Evolutionary conservation across 257 asterid genomes (phyloP).

Genomic region (Schizonepeta tenuifolia): DNA sequence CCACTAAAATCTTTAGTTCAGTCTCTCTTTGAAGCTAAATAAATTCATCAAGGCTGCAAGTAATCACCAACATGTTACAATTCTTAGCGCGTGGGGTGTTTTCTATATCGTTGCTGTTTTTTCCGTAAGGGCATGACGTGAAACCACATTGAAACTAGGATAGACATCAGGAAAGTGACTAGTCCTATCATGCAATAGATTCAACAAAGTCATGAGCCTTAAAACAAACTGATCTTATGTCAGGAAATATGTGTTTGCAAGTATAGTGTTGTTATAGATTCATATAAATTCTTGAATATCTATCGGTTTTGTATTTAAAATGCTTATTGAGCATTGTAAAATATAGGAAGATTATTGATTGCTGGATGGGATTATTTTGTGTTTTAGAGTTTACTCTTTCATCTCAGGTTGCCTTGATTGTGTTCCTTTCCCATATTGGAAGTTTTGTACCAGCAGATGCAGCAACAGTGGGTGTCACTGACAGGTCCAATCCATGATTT

Average conservation of each 20-base stretch:
- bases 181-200: slow-evolving; percentile 14
- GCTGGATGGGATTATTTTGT: slow-evolving; percentile 27
- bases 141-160: slow-evolving; percentile 14
- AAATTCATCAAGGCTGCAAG: slow-evolving; percentile 22
- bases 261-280: neutral
- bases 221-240: neutral
- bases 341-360: slow-evolving; percentile 7
- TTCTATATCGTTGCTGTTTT: slow-evolving; percentile 5
- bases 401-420: slow-evolving; percentile 92
- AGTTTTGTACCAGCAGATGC: slow-evolving; percentile 98
- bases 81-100: neutral
- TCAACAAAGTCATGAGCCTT: slow-evolving; percentile 9
- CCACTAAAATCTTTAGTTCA: slow-evolving; percentile 9
- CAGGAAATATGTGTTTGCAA: slow-evolving; percentile 10
- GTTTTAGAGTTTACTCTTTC: slow-evolving; percentile 24
- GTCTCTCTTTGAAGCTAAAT: slow-evolving; percentile 27
- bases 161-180: slow-evolving; percentile 8
- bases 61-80: slow-evolving; percentile 13
- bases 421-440: slow-evolving; percentile 94
- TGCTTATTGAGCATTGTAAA: slow-evolving; percentile 2
- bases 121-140: slow-evolving; percentile 6
- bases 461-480: slow-evolving; percentile 95
- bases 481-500: slow-evolving; percentile 57
- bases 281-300: neutral
- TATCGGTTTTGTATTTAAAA: neutral